Evolutionary conservation across 1,139 yeast genomes (phyloP), one percentile per base, ranked within the genome.

Genomic region (Blastobotrys ciferrii): DNA sequence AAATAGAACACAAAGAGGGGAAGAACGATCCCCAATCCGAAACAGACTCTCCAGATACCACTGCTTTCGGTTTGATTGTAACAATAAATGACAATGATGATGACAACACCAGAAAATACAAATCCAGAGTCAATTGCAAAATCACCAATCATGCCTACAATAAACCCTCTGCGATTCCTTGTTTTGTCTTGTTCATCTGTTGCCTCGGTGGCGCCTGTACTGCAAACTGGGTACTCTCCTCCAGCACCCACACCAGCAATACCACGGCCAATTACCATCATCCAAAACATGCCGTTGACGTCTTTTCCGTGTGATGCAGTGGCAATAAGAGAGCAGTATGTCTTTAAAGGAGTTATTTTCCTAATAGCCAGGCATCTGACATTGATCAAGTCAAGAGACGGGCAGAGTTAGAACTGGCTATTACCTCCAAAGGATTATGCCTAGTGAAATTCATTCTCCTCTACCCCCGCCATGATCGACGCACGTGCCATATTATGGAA

Each of bases 141-240:
- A 87, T 87, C 45, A 96, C 89, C 67, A 87, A 87, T 40, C 41
- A 45, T 31, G 4, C 49, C 48, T 86, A 91, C 82, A 49, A 81
- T 77, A 62, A 88, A 87, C 71, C 84, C 88, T 66, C 96, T 77
- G 70, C 89, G 88, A 71, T 96, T 82, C 51, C 77, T 76, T 51
- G 95, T 94, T 9, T 81, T 74, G 15, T 92, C 87, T 59, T 87
- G 73, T 60, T 81, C 73, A 49, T 85, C 82, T 36, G 95, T 84
- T 44, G 94, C 92, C 69, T 89, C 97, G 23, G 96, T 88, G 55
- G 95, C 88, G 44, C 95, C 91, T 19, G 89, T 91, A 2, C 95
- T 85, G 37, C 95, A 87, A 15, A 94, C 85, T 37, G 96, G 95
- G 64, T 89, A 89, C 69, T 89, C 97, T 44, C 95, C 91, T 14